Conservation (phyloP, 176 grass and related monocot genomes). For the Tuctoria greenei region DNA sequence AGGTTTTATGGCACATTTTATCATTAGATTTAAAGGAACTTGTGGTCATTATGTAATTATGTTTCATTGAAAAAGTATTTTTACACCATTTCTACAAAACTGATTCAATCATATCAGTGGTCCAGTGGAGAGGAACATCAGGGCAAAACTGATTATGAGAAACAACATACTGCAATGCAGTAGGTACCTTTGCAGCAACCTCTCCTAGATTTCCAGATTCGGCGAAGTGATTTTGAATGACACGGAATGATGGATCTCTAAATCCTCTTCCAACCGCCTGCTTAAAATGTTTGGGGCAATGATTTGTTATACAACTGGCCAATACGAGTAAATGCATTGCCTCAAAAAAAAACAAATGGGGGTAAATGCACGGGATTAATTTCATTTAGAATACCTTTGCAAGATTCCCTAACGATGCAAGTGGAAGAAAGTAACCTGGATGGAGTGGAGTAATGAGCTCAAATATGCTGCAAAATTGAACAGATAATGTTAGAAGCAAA, state of each 20-base stretch:
- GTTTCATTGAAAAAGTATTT: neutral
- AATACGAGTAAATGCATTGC: neutral
- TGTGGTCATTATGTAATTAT: neutral
- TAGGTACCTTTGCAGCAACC: slow-evolving; percentile 86
- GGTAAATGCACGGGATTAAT: slow-evolving; percentile 9
- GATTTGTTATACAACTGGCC: slow-evolving; percentile 16
- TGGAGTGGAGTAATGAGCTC: slow-evolving; percentile 75
- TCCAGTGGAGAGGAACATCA: neutral
- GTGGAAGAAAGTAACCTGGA: slow-evolving; percentile 90
- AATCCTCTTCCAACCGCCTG: slow-evolving; percentile 90
- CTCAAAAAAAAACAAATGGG: neutral
- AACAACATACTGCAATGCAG: neutral
- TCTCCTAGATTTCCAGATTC: slow-evolving; percentile 86
- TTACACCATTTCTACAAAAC: neutral
- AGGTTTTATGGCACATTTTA: neutral
- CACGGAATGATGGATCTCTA: slow-evolving; percentile 83
- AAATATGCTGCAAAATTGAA: slow-evolving; percentile 70
- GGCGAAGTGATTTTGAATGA: slow-evolving; percentile 93
- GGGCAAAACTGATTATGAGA: slow-evolving; percentile 7
- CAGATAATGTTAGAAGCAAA: slow-evolving; percentile 10
- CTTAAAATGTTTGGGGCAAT: slow-evolving; percentile 39
- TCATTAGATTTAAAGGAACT: neutral
- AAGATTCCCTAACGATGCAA: slow-evolving; percentile 92
- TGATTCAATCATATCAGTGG: neutral
- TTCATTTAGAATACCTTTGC: slow-evolving; percentile 67